Base-by-base conservation (phyloP, 371 early-diverging fungal species). In the Choanephora cucurbitarum region DNA sequence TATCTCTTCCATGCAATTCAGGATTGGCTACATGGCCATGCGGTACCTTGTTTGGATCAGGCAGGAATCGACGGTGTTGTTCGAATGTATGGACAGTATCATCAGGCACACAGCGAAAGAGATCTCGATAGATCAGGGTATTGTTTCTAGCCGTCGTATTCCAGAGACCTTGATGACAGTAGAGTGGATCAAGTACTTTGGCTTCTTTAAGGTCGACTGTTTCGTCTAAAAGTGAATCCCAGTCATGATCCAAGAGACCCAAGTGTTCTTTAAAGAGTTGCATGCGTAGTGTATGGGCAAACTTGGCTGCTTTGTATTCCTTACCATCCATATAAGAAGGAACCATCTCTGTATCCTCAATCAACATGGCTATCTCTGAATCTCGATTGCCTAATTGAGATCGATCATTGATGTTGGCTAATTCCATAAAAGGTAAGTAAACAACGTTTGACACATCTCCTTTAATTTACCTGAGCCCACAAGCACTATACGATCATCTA, bases 41-140 rank as follows among this genome's bases (percentile, higher is more conserved):
- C 5, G 80, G 74, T 1, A 83, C 70, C 54, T 68, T 72, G 49
- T 60, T 64, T 9, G 79, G 59, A 52, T 84, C 71, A 2, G 86
- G 81, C 7, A 84, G 64, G 58, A 88, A 88, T 21, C 70, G 61
- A 23, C 81, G 75, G 60, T 86, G 86, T 45, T 84, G 74, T 33
- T 82, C 82, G 77, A 82, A 85, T 15, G 76, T 82, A 52, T 75
- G 78, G 1, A 88, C 71, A 0, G 81, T 84, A 53, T 95, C 89
- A 67, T 96, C 96, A 8, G 96, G 96, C 1, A 94, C 86, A 61
- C 91, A 91, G 15, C 82, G 85, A 76, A 96, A 96, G 2, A 93
- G 72, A 8, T 89, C 81, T 23, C 94, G 78, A 66, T 87, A 93
- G 9, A 86, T 71, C 39, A 66, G 37, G 8, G 89, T 90, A 67